Conservation (phyloP, 2,329 filamentous ascomycete species). For the Elsinoe batatas region DNA sequence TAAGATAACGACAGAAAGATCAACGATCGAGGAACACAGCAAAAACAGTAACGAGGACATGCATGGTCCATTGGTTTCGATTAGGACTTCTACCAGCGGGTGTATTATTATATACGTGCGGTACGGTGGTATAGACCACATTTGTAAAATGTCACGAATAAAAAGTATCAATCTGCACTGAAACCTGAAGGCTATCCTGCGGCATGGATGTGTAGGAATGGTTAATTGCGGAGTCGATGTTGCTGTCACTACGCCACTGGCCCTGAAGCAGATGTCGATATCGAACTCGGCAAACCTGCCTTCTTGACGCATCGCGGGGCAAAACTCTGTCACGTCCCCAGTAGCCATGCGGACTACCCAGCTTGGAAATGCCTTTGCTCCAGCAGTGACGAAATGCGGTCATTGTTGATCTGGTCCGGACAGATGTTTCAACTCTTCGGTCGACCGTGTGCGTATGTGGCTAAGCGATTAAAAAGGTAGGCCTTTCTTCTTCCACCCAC, state of each 20-base stretch:
- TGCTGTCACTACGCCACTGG: no score
- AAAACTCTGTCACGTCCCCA: not conserved
- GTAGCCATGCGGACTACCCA: not conserved
- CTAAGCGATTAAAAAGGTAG: conserved; percentile 1
- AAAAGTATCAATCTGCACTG: not conserved
- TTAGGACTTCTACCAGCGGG: not conserved
- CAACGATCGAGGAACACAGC: not conserved
- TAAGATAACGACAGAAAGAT: not conserved
- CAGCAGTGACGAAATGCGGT: conserved; percentile 6
- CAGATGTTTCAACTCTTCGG: not conserved
- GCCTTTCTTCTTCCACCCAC: not conserved
- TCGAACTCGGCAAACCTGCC: conserved; percentile 4
- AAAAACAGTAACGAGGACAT: conserved; percentile 3
- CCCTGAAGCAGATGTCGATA: not conserved
- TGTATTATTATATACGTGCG: not conserved
- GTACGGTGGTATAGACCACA: not conserved
- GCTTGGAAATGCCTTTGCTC: not conserved
- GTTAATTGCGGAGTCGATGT: no score
- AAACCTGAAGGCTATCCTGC: not conserved
- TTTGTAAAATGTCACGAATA: conserved; percentile 8
- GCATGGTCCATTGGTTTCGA: not conserved
- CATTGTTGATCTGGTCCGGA: not conserved
- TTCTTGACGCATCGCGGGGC: not conserved
- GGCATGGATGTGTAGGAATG: no score
- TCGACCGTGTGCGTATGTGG: not conserved